Base-by-base conservation (phyloP, 768 basidiomycete genomes). In the Tricholoma saponaceum region DNA sequence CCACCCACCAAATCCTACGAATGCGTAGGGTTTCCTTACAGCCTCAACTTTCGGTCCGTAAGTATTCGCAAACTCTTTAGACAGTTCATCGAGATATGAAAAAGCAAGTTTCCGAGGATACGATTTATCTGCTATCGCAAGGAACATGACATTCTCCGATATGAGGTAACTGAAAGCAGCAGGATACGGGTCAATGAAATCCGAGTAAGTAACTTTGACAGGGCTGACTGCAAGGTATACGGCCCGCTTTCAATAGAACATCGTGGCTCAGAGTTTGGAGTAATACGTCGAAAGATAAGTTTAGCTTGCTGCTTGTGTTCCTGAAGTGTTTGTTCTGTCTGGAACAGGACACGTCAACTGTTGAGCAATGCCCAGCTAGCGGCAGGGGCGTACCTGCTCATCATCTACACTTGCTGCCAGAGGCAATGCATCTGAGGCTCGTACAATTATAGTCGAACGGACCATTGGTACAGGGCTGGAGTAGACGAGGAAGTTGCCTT, bases 281-380 rank as follows among this genome's bases (percentile, higher is more conserved):
- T 92, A 67, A 99, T 87, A 37, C 97, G 86, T 58, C 95, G 83
- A 71, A 98, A 98, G 66, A 99, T 89, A 64, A 99, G 82, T 72
- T 99, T 99, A 30, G 95, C 86, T 71, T 99, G 96, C 64, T 98
- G 96, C 71, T 99, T 99, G 79, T 98, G 94, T 74, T 98, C 97
- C 68, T 95, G 92, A 39, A 99, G 77, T 56, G 88, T 81, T 69
- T 90, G 89, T 72, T 98, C 95, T 62, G 93, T 97, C 96, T 98
- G 50, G 52, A 50, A 52, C 44, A 46, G 44, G 62, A 52, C 60
- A 60, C 61, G 65, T 62, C 58, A 62, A 55, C 43, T 22, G 49
- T 43, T 49, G 46, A 43, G 53, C 8, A 30, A 5, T 49, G 23
- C 7, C 7, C 26, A 37, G 33, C 26, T 57, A 43, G 37, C 30